These are phyloP conservation scores for Eucalyptus leucophloia DNA, from an alignment of 345 rosid species.

Conservation along the genomic window DNA sequence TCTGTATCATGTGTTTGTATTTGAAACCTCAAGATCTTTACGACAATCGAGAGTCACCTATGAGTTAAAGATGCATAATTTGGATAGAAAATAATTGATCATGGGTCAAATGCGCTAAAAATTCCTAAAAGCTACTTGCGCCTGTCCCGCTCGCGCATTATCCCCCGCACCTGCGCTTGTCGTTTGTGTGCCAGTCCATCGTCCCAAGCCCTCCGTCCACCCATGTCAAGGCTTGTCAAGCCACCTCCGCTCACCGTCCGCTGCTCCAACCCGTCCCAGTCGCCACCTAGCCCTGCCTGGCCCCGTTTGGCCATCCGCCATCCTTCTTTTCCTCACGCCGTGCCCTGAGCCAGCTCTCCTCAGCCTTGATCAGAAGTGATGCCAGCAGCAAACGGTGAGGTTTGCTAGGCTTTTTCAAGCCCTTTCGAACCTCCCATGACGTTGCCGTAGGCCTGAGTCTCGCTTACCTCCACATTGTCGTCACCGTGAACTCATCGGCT, in stretches of 20 bases:
- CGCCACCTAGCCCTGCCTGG: accelerated
- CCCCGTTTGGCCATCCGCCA: accelerated
- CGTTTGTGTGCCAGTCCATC: accelerated
- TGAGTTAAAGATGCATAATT: too few relatives aligned
- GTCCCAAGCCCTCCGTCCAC: accelerated
- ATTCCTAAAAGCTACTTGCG: too few relatives aligned
- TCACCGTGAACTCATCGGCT: too few relatives aligned
- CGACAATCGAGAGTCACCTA: accelerated
- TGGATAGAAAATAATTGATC: too few relatives aligned
- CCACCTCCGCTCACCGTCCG: accelerated
- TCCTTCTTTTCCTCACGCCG: too few relatives aligned
- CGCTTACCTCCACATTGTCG: accelerated
- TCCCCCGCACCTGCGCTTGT: accelerated
- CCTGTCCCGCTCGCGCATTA: accelerated
- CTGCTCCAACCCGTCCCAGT: accelerated
- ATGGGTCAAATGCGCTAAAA: too few relatives aligned
- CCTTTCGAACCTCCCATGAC: accelerated
- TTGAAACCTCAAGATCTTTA: too few relatives aligned
- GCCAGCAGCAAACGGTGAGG: accelerated
- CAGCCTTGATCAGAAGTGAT: accelerated
- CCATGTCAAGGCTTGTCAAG: accelerated
- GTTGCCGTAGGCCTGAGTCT: too few relatives aligned
- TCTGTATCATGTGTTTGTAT: too few relatives aligned
- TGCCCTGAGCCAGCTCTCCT: too few relatives aligned
- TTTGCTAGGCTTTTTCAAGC: too few relatives aligned